Conservation (phyloP, 192 early-diverging fungal species). For the Coemansia biformis region DNA sequence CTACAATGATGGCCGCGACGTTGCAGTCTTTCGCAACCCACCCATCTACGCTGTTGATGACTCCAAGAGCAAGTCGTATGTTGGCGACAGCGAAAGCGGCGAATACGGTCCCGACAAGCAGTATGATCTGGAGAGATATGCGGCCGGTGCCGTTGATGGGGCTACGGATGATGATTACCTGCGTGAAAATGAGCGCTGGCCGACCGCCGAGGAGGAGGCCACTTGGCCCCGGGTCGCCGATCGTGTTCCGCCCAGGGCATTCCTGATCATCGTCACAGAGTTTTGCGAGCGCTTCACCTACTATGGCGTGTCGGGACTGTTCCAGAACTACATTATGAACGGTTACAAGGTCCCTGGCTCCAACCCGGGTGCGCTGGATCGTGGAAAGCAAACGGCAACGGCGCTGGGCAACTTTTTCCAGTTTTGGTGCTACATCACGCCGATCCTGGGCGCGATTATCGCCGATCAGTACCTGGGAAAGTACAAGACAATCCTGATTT, state of each 20-base stretch:
- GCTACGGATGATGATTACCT: conserved; percentile 38
- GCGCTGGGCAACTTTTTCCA: conserved; percentile 59
- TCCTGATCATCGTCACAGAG: conserved; percentile 57
- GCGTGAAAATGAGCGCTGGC: conserved; percentile 43
- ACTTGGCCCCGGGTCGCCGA: conserved; percentile 56
- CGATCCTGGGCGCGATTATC: conserved; percentile 58
- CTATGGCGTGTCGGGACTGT: conserved; percentile 56
- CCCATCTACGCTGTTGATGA: too few species aligned
- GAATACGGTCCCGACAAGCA: too few species aligned
- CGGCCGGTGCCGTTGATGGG: too few species aligned
- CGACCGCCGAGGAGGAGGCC: conserved; percentile 56
- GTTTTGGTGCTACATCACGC: conserved; percentile 60
- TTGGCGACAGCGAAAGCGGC: too few species aligned
- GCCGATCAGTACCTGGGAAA: conserved; percentile 73
- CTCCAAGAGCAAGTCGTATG: too few species aligned
- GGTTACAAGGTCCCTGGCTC: conserved; percentile 44
- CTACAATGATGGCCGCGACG: too few species aligned
- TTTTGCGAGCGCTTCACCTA: conserved; percentile 61
- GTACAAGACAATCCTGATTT: conserved; percentile 65
- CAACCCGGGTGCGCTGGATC: conserved; percentile 48
- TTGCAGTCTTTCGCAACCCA: too few species aligned
- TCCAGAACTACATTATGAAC: conserved; percentile 61
- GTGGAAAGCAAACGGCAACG: conserved; percentile 54
- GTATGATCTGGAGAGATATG: too few species aligned
- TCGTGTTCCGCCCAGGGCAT: conserved; percentile 50